A percentile compares a stretch with the other conserved stretches of the same genome.
These are phyloP conservation scores for Colletotrichum tofieldiae DNA, from an alignment of 2,329 filamentous ascomycete species.

Conservation along the genomic window DNA sequence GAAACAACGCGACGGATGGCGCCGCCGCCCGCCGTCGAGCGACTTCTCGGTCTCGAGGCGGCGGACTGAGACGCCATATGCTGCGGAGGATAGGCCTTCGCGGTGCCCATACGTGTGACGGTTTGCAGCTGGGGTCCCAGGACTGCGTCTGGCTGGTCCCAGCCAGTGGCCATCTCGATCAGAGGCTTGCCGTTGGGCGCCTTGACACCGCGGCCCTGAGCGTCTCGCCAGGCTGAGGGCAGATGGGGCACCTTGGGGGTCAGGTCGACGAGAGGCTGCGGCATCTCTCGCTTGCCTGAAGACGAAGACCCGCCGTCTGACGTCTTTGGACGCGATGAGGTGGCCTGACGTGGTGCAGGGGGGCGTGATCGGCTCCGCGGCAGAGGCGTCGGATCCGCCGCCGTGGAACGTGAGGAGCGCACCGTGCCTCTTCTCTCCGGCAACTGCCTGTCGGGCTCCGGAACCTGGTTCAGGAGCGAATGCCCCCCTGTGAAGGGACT, in stretches of 20 bases:
- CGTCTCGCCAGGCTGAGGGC: constrained; percentile 70
- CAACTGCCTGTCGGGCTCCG: constrained; percentile 48
- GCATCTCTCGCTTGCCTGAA: constrained; percentile 52
- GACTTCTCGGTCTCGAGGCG: constrained; percentile 34
- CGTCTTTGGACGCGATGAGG: constrained; percentile 46
- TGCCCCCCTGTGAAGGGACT: constrained; percentile 42
- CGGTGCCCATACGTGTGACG: constrained; percentile 36
- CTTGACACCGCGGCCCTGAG: constrained; percentile 65
- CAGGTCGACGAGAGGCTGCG: constrained; percentile 78
- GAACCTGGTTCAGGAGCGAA: constrained; percentile 66
- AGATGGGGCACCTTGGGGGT: constrained; percentile 76
- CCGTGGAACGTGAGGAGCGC: constrained; percentile 50
- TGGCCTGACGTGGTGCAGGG: constrained; percentile 45
- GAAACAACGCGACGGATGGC: constrained; percentile 39
- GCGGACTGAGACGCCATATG: constrained; percentile 41
- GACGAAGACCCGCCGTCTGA: constrained; percentile 41
- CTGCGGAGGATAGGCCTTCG: constrained; percentile 39
- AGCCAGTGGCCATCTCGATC: constrained; percentile 61
- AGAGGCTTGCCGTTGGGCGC: constrained; percentile 60
- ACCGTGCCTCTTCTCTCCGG: constrained; percentile 53
- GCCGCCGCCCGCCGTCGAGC: constrained; percentile 37
- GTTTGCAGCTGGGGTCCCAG: constrained; percentile 35
- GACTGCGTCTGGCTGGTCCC: constrained; percentile 33
- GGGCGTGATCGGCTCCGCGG: constrained; percentile 42
- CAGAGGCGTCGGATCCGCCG: constrained; percentile 37